These are phyloP conservation scores for Colletotrichum horii DNA, from an alignment of 2,329 filamentous ascomycete genomes.

Conservation along the genomic window DNA sequence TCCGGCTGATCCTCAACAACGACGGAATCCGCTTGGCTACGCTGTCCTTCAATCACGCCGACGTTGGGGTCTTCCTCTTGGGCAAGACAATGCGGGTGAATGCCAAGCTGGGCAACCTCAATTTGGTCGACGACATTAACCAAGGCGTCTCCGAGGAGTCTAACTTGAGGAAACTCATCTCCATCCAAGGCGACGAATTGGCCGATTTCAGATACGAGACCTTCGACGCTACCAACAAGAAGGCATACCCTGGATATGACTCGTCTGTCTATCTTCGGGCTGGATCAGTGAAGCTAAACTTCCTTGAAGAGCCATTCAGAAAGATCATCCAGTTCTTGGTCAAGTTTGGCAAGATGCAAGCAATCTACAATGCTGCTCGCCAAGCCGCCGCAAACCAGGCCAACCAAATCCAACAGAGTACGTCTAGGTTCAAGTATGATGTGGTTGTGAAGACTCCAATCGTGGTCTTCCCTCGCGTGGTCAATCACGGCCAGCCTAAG, in stretches of 20 bases:
- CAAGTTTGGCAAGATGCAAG: slow-evolving; percentile 99
- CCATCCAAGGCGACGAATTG: slow-evolving; percentile 93
- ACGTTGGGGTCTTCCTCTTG: slow-evolving; percentile 87
- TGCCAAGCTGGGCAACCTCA: slow-evolving; percentile 85
- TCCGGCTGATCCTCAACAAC: slow-evolving; percentile 94
- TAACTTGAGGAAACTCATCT: slow-evolving; percentile 83
- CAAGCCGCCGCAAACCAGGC: slow-evolving; percentile 94
- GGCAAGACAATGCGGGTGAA: slow-evolving; percentile 88
- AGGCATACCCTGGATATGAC: slow-evolving; percentile 91
- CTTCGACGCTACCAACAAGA: slow-evolving; percentile 73
- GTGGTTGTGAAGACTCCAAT: slow-evolving; percentile 94
- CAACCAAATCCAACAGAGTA: slow-evolving; percentile 88
- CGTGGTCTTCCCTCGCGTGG: slow-evolving; percentile 85
- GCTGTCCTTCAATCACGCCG: slow-evolving; percentile 87
- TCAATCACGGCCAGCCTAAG: slow-evolving; percentile 71
- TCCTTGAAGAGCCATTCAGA: slow-evolving; percentile 94
- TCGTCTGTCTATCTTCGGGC: slow-evolving; percentile 89
- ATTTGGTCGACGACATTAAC: slow-evolving; percentile 91
- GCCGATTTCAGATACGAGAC: slow-evolving; percentile 98
- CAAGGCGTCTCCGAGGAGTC: slow-evolving; percentile 84
- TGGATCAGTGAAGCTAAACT: slow-evolving; percentile 96
- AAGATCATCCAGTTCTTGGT: slow-evolving; percentile 98
- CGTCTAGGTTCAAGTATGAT: slow-evolving; percentile 91
- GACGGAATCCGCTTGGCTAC: slow-evolving; percentile 95
- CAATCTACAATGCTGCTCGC: slow-evolving; percentile 95